Conservation (phyloP, 2,329 filamentous ascomycete species). For the Teratosphaeria nubilosa region DNA sequence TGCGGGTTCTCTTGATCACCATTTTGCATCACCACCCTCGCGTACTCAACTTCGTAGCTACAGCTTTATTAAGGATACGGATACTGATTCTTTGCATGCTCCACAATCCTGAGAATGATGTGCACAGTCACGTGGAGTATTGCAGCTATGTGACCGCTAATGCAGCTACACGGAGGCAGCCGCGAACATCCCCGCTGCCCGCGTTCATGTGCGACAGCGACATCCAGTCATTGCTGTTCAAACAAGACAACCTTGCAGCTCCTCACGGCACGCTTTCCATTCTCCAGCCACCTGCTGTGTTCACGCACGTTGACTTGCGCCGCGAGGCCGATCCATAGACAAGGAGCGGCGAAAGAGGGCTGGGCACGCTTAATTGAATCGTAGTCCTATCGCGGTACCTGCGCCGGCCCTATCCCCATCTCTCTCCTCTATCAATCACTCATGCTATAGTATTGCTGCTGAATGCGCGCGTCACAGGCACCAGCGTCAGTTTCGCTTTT, state of each 20-base stretch:
- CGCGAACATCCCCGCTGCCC: not conserved
- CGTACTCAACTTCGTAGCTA: too few species aligned
- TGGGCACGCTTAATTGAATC: not conserved
- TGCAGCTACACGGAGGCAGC: not conserved
- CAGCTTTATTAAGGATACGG: too few species aligned
- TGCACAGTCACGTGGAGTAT: not conserved
- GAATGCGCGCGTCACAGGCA: slow-evolving; percentile 5
- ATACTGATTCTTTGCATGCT: too few species aligned
- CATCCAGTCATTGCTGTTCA: not conserved
- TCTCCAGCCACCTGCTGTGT: slow-evolving; percentile 1
- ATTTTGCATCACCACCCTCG: too few species aligned
- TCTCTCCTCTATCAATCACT: not conserved
- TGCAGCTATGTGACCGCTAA: not conserved
- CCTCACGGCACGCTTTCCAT: not conserved
- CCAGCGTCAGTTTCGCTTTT: slow-evolving; percentile 12
- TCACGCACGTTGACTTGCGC: not conserved
- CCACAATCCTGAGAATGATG: too few species aligned
- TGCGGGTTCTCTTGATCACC: too few species aligned
- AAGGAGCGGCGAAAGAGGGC: not conserved
- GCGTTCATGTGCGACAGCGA: not conserved
- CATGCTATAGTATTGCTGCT: not conserved
- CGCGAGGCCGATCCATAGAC: not conserved
- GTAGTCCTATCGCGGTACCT: slow-evolving; percentile 1
- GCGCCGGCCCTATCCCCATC: not conserved
- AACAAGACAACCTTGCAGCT: not conserved